Conservation (phyloP, 495 filamentous ascomycete genomes). For the Penicillium canescens region DNA sequence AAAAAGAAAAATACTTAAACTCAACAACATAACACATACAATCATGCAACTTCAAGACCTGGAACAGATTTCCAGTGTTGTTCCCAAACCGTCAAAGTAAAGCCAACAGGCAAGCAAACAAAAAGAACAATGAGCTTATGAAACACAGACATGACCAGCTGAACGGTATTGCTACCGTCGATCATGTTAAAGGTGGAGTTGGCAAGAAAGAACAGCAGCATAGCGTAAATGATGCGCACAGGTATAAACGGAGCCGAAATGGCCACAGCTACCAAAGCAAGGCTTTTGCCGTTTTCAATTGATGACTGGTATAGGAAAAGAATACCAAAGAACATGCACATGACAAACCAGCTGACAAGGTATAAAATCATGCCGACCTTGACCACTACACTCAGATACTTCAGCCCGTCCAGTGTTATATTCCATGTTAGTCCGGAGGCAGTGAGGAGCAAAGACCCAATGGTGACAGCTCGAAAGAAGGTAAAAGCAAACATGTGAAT, state of each 20-base stretch:
- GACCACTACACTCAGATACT: slow-evolving; percentile 15
- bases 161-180: slow-evolving; percentile 31
- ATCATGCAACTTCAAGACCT: too few species aligned
- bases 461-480: slow-evolving; percentile 22
- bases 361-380: slow-evolving; percentile 32
- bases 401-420: slow-evolving; percentile 14
- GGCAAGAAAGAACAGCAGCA: slow-evolving; percentile 32
- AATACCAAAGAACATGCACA: slow-evolving; percentile 22
- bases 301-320: slow-evolving; percentile 7
- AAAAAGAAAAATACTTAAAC: too few species aligned
- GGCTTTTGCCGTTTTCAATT: slow-evolving; percentile 34
- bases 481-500: slow-evolving; percentile 6
- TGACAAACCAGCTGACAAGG: slow-evolving; percentile 24
- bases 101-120: slow-evolving; percentile 29
- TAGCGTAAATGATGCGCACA: slow-evolving; percentile 41
- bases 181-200: slow-evolving; percentile 34
- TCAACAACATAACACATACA: too few species aligned
- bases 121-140: slow-evolving; percentile 38
- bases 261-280: slow-evolving; percentile 34
- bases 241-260: slow-evolving; percentile 38
- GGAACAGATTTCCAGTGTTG: too few species aligned
- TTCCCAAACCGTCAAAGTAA: slow-evolving; percentile 28
- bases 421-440: slow-evolving; percentile 25
- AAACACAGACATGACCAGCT: slow-evolving; percentile 40
- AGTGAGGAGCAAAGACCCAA: slow-evolving; percentile 20